phyloP scores from a whole-genome alignment of 306 rosid species.

The Leucaena leucocephala region DNA sequence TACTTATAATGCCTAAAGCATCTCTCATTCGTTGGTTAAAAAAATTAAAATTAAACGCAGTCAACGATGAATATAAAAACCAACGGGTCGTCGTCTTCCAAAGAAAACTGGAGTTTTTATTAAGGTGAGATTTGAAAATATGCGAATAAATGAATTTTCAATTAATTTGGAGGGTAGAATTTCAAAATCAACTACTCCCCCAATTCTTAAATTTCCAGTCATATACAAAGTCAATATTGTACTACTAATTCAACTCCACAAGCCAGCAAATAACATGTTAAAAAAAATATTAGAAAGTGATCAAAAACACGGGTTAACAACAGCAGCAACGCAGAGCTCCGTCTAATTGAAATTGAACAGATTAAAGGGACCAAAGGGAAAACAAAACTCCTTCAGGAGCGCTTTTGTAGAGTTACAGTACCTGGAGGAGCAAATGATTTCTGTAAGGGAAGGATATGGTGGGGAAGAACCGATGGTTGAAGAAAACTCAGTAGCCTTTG shows the following conservation, averaged over 20 bases:
- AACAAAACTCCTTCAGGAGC: neutral
- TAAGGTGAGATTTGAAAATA: neutral
- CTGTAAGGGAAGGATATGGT: slow-evolving; percentile 34
- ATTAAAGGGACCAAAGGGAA: neutral
- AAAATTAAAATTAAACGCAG: neutral
- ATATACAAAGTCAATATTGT: neutral
- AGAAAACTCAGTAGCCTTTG: slow-evolving; percentile 32
- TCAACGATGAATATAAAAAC: slow-evolving; percentile 7
- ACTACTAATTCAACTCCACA: neutral
- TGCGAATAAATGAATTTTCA: neutral
- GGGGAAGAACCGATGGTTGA: slow-evolving; percentile 41
- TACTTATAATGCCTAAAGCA: neutral
- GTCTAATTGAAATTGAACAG: neutral
- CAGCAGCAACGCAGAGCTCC: neutral
- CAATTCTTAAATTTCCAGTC: neutral
- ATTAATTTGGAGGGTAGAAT: neutral
- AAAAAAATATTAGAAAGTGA: neutral
- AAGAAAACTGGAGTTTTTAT: neutral
- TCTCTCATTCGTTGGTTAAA: neutral
- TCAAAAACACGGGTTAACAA: neutral
- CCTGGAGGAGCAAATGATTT: slow-evolving; percentile 28
- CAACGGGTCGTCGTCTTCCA: neutral
- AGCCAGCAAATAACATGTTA: neutral
- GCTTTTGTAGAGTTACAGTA: neutral
- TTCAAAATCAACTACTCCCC: neutral